Conservation (phyloP, 495 filamentous ascomycete species). For the Aspergillus carlsbadensis region DNA sequence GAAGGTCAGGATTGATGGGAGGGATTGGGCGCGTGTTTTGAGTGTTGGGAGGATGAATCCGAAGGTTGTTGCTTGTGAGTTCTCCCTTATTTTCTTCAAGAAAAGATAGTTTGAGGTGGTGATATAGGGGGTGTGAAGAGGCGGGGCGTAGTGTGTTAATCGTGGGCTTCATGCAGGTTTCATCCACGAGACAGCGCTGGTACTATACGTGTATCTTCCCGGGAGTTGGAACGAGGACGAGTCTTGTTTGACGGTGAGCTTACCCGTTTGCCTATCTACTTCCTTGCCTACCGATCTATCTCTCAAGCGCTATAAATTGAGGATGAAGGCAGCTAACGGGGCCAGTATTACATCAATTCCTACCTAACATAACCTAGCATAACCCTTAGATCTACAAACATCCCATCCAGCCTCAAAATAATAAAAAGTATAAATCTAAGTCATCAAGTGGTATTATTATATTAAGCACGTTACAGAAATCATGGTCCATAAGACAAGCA, state of each 20-base stretch:
- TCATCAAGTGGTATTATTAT: slow-evolving; percentile 18
- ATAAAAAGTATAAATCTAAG: background rate
- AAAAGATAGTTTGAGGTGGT: too few relatives aligned
- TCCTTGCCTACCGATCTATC: too few relatives aligned
- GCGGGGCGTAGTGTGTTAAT: too few relatives aligned
- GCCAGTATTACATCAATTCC: slow-evolving; percentile 65
- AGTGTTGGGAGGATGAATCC: slow-evolving; percentile 87
- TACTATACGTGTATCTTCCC: slow-evolving; percentile 89
- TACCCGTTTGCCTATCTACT: too few relatives aligned
- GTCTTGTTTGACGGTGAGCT: slow-evolving; percentile 74
- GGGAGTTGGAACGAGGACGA: slow-evolving; percentile 68
- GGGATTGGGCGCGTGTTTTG: slow-evolving; percentile 86
- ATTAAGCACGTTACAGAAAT: slow-evolving; percentile 12
- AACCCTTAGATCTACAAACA: too few relatives aligned
- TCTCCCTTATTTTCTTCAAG: background rate
- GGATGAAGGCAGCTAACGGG: background rate
- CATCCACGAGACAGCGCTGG: slow-evolving; percentile 75
- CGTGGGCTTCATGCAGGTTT: slow-evolving; percentile 44
- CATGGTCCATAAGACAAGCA: slow-evolving; percentile 18
- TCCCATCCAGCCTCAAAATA: background rate
- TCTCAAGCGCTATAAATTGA: too few relatives aligned
- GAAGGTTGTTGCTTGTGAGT: slow-evolving; percentile 83
- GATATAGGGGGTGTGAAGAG: too few relatives aligned
- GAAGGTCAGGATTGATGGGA: slow-evolving; percentile 83
- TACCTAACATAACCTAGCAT: slow-evolving; percentile 18